phyloP scores from a whole-genome alignment of 2,329 filamentous ascomycete genomes.

The Fusarium citri region DNA sequence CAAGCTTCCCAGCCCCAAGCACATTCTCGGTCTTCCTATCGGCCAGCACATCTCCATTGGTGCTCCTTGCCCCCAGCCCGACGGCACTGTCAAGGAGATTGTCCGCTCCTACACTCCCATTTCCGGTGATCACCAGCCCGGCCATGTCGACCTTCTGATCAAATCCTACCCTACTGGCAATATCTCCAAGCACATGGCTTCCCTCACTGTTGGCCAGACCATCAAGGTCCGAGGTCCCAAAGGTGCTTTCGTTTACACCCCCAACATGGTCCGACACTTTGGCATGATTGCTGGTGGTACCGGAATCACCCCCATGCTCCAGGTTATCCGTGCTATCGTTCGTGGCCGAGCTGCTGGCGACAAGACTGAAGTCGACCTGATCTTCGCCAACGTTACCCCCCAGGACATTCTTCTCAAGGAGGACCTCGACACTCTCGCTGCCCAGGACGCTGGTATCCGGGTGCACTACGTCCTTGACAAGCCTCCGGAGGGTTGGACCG shows the following conservation, averaged over 20 bases:
- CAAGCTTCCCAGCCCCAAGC: constrained; percentile 78
- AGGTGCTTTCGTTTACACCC: constrained; percentile 96
- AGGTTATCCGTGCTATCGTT: constrained; percentile 91
- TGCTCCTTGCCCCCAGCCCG: constrained; percentile 74
- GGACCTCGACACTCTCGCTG: constrained; percentile 83
- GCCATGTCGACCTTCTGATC: constrained; percentile 95
- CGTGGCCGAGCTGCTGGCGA: constrained; percentile 83
- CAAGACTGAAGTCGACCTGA: constrained; percentile 89
- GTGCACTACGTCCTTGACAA: constrained; percentile 98
- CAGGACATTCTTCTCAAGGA: constrained; percentile 95
- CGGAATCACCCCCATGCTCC: constrained; percentile 98
- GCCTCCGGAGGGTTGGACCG: constrained; percentile 90
- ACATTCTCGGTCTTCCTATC: constrained; percentile 95
- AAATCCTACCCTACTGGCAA: constrained; percentile 98
- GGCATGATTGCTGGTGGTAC: constrained; percentile 99
- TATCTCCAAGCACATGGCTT: constrained; percentile 93
- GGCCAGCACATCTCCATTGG: constrained; percentile 99
- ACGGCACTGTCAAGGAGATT: constrained; percentile 83
- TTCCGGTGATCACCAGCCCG: constrained; percentile 87
- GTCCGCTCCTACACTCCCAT: constrained; percentile 94
- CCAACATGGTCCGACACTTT: constrained; percentile 96
- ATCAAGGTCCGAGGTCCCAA: constrained; percentile 96
- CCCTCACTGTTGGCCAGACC: constrained; percentile 82
- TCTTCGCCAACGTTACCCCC: constrained; percentile 95
- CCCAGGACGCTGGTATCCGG: constrained; percentile 83